These are phyloP conservation scores for Dovyalis caffra DNA, from an alignment of 345 rosid species.

Conservation along the genomic window DNA sequence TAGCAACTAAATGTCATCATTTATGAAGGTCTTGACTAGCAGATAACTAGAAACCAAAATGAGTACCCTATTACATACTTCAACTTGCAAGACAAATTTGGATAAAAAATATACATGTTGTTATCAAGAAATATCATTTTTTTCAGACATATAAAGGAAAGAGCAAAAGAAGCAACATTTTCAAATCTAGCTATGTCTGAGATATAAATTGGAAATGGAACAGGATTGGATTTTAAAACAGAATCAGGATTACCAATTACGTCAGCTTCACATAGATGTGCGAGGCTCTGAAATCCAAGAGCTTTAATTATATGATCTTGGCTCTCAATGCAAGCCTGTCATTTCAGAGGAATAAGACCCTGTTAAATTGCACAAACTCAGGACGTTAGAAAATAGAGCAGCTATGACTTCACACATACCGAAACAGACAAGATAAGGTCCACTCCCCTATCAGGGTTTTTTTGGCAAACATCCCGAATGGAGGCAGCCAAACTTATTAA, in stretches of 20 bases:
- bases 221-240: background rate
- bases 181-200: too few species aligned
- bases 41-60: background rate
- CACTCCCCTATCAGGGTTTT: slow-evolving; percentile 95
- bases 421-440: slow-evolving; percentile 92
- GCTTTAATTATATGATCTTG: slow-evolving; percentile 65
- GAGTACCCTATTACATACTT: background rate
- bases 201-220: background rate
- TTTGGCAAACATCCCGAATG: slow-evolving; percentile 70
- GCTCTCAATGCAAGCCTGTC: slow-evolving; percentile 87
- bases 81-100: background rate
- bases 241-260: slow-evolving; percentile 61
- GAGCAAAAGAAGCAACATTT: background rate
- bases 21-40: background rate
- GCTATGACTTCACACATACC: slow-evolving; percentile 46
- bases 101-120: background rate
- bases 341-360: slow-evolving; percentile 19
- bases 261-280: slow-evolving; percentile 95
- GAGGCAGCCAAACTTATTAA: slow-evolving; percentile 82
- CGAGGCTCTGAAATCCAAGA: slow-evolving; percentile 91
- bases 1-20: background rate
- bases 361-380: slow-evolving; percentile 14
- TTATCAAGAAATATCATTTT: background rate
- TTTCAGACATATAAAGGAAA: background rate
- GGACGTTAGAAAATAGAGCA: slow-evolving; percentile 22